A percentile compares a stretch with the other conserved stretches of the same genome.
These are phyloP conservation scores for Zoysia matrella DNA, from an alignment of 202 grass and related monocot species.

Conservation along the genomic window DNA sequence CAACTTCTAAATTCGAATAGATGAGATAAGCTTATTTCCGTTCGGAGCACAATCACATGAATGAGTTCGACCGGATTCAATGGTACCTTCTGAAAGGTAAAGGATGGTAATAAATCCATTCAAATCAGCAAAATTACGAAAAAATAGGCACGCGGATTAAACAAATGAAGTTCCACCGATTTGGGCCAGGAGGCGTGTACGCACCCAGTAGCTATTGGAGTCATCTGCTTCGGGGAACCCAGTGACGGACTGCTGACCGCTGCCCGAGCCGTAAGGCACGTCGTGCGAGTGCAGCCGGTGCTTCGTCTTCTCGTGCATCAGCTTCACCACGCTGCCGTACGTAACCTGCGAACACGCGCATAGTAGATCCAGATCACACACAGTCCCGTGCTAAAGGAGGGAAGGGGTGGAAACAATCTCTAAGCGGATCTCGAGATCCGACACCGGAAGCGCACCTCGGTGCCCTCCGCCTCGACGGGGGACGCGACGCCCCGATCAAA, in stretches of 20 bases:
- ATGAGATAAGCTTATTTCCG: background rate
- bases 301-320: slow-evolving; percentile 90
- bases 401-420: background rate
- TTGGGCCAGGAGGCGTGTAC: background rate
- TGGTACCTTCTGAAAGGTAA: background rate
- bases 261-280: slow-evolving; percentile 78
- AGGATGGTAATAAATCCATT: background rate
- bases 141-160: background rate
- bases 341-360: slow-evolving; percentile 48
- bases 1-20: background rate
- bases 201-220: slow-evolving; percentile 84
- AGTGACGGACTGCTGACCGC: slow-evolving; percentile 83
- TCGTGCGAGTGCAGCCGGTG: slow-evolving; percentile 81
- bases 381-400: background rate
- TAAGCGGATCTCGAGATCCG: slow-evolving; percentile 41
- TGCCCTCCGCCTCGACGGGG: slow-evolving; percentile 30
- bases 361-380: slow-evolving; percentile 33
- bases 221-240: slow-evolving; percentile 68
- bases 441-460: slow-evolving; percentile 36
- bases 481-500: slow-evolving; percentile 35
- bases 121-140: background rate
- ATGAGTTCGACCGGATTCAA: background rate
- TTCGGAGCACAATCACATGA: background rate
- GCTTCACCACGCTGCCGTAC: slow-evolving; percentile 64
- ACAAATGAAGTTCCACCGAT: background rate